phyloP scores from a whole-genome alignment of 192 early-diverging fungal species.

The Umbelopsis ramanniana region DNA sequence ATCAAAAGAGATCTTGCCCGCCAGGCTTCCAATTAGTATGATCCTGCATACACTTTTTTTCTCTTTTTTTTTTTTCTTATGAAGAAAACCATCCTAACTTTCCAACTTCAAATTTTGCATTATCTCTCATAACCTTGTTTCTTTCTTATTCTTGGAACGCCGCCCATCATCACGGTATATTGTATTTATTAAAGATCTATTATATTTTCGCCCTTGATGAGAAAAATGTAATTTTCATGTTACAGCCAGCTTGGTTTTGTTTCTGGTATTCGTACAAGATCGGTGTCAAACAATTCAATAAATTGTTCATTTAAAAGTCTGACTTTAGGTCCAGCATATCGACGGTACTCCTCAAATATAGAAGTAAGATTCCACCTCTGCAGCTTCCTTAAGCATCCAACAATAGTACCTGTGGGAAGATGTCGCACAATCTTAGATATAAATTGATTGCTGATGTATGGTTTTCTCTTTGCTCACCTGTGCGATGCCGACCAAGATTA shows the following conservation, averaged over 20 bases:
- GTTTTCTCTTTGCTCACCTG: conserved; percentile 55
- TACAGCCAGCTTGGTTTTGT: conserved; percentile 79
- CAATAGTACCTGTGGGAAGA: conserved; percentile 77
- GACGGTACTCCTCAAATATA: conserved; percentile 98
- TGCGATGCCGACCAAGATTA: conserved; percentile 95
- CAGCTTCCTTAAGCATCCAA: conserved; percentile 96
- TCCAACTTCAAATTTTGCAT: neutral
- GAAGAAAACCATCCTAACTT: no score
- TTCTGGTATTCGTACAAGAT: conserved; percentile 83
- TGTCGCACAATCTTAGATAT: neutral
- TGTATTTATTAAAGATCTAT: neutral
- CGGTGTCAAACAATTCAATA: conserved; percentile 96
- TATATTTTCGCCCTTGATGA: neutral
- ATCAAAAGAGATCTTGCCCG: conserved; percentile 10
- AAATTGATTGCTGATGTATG: neutral
- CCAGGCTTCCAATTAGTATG: neutral
- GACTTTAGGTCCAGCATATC: conserved; percentile 96
- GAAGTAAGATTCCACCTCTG: conserved; percentile 98
- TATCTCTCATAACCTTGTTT: neutral
- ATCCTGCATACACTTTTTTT: neutral
- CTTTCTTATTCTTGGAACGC: neutral
- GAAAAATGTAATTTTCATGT: conserved; percentile 2
- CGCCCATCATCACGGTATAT: neutral
- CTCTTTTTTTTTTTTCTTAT: no score
- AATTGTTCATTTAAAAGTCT: conserved; percentile 96